Evolutionary conservation across 495 filamentous ascomycete species (phyloP).

Genomic region (Aspergillus ellipticus): DNA sequence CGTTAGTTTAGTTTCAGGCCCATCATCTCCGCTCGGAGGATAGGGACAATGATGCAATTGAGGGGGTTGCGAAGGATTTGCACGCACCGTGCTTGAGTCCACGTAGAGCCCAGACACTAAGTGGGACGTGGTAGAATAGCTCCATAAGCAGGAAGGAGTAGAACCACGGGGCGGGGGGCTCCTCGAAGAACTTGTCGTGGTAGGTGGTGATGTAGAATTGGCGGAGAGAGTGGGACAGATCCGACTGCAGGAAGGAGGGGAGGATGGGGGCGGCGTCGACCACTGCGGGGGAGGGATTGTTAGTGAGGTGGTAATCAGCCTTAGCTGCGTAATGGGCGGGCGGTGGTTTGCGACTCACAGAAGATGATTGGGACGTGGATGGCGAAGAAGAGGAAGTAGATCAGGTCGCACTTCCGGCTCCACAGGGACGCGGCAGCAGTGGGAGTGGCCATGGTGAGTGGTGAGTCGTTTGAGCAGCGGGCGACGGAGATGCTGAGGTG

Average conservation of each 20-base stretch:
- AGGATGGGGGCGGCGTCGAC: slow-evolving; percentile 66
- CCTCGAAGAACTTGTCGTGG: slow-evolving; percentile 72
- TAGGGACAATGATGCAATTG: not conserved
- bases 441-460: slow-evolving; percentile 6
- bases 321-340: not conserved
- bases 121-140: slow-evolving; percentile 62
- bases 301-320: slow-evolving; percentile 7
- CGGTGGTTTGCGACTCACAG: slow-evolving; percentile 42
- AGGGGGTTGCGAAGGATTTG: not conserved
- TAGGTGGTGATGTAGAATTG: slow-evolving; percentile 63
- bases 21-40: too few relatives aligned
- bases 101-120: slow-evolving; percentile 61
- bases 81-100: slow-evolving; percentile 49
- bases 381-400: slow-evolving; percentile 68
- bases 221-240: slow-evolving; percentile 49
- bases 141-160: slow-evolving; percentile 65
- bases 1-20: not conserved
- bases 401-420: slow-evolving; percentile 48
- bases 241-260: slow-evolving; percentile 50
- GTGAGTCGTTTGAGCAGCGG: not conserved
- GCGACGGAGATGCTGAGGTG: not conserved
- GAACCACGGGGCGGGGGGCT: slow-evolving; percentile 65
- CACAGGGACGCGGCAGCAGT: slow-evolving; percentile 26
- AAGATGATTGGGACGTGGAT: slow-evolving; percentile 66
- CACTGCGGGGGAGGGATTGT: slow-evolving; percentile 34